Evolutionary conservation across 345 rosid species (phyloP).

Genomic region (Citrus sp.): DNA sequence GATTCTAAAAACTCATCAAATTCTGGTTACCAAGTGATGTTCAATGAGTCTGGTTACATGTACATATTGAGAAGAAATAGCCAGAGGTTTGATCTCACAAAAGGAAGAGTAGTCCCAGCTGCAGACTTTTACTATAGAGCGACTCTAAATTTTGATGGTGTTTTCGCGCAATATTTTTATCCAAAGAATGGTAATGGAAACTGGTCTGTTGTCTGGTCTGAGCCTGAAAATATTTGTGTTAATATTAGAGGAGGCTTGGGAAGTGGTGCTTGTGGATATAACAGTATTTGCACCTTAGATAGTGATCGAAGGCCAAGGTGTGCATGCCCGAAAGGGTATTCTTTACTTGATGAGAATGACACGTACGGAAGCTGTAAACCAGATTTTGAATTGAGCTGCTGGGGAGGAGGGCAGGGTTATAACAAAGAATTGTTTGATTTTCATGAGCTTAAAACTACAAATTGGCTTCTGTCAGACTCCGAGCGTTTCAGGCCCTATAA

Average conservation of each 20-base stretch:
- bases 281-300: neutral
- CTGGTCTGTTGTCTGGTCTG: conserved; percentile 1
- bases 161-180: neutral
- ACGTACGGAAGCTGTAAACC: conserved; percentile 9
- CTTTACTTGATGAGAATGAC: neutral
- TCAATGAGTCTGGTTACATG: conserved; percentile 12
- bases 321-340: neutral
- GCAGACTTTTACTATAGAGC: conserved; percentile 22
- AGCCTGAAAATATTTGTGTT: conserved; percentile 7
- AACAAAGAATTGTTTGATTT: conserved; percentile 7
- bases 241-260: neutral
- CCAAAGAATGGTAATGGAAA: neutral
- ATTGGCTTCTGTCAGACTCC: neutral
- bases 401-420: neutral
- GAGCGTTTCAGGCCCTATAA: neutral
- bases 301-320: neutral
- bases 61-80: conserved; percentile 7
- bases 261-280: conserved; percentile 15
- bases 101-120: neutral
- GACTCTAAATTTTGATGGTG: conserved; percentile 18
- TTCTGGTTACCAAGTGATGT: conserved; percentile 10
- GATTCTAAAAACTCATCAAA: neutral
- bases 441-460: neutral
- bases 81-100: neutral
- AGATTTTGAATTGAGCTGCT: neutral